These are phyloP conservation scores for Phlyctochytrium planicorne DNA, from an alignment of 192 early-diverging fungal species.

Conservation along the genomic window DNA sequence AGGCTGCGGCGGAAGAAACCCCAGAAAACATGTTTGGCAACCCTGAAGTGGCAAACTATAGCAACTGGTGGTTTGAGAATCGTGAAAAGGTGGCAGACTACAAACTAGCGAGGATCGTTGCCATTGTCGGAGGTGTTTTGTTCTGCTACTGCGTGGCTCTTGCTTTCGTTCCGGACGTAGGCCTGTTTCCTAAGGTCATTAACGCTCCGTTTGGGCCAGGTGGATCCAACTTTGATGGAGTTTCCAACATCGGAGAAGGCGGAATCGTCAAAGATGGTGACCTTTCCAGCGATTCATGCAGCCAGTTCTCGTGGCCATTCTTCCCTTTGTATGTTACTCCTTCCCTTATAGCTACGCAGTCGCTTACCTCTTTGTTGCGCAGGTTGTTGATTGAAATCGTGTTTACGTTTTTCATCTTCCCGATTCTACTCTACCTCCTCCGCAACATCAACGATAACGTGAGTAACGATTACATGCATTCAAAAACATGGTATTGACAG, in stretches of 20 bases:
- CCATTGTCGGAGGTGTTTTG: background rate
- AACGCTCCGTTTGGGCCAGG: conserved; percentile 1
- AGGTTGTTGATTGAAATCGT: background rate
- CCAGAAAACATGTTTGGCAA: background rate
- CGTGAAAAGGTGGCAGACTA: background rate
- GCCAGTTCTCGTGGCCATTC: conserved; percentile 3
- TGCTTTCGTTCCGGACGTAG: background rate
- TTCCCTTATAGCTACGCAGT: background rate
- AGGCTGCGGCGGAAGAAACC: background rate
- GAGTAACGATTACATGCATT: background rate
- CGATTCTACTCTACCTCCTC: background rate
- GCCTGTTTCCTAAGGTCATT: background rate
- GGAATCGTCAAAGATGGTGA: background rate
- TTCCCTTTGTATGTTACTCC: background rate
- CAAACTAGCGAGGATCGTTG: background rate
- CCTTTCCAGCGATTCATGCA: background rate
- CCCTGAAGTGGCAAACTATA: background rate
- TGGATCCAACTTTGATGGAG: background rate
- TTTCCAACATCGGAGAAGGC: background rate
- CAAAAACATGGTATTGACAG: no score
- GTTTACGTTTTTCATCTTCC: conserved; percentile 1
- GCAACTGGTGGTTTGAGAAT: conserved; percentile 3
- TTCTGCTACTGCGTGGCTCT: conserved; percentile 4
- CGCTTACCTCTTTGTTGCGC: background rate
- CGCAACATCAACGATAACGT: background rate